These are phyloP conservation scores for Sphaerulina populicola DNA, from an alignment of 2,329 filamentous ascomycete species.

Conservation along the genomic window DNA sequence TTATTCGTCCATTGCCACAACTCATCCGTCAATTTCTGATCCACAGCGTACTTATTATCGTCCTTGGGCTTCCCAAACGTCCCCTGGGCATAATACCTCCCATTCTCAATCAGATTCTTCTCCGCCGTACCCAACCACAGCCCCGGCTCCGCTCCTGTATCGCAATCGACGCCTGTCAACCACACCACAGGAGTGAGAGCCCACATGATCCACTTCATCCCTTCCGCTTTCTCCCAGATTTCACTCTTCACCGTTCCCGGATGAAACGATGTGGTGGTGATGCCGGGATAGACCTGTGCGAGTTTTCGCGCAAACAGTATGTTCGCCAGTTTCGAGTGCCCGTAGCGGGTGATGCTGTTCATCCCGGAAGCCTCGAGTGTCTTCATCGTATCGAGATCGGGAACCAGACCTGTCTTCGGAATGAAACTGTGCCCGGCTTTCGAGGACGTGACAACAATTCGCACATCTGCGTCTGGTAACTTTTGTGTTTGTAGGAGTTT, in stretches of 20 bases:
- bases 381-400: slow-evolving; percentile 9
- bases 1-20: slow-evolving; percentile 30
- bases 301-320: slow-evolving; percentile 41
- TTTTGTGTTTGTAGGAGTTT: slow-evolving; percentile 38
- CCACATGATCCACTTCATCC: slow-evolving; percentile 1
- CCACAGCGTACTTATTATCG: slow-evolving; percentile 9
- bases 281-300: slow-evolving; percentile 38
- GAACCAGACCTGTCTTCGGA: slow-evolving; percentile 2
- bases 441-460: slow-evolving; percentile 34
- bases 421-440: slow-evolving; percentile 3
- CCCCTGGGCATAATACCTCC: slow-evolving; percentile 25
- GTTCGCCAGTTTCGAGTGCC: slow-evolving; percentile 45
- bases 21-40: slow-evolving; percentile 19
- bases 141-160: slow-evolving; percentile 21
- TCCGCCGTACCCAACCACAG: slow-evolving; percentile 24
- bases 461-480: slow-evolving; percentile 36
- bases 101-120: slow-evolving; percentile 21
- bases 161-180: slow-evolving; percentile 8
- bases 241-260: slow-evolving; percentile 45
- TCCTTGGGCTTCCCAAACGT: slow-evolving; percentile 17
- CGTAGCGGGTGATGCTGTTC: slow-evolving; percentile 32
- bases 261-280: slow-evolving; percentile 41
- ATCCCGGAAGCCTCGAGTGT: slow-evolving; percentile 13
- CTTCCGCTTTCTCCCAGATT: slow-evolving; percentile 28
- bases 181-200: slow-evolving; percentile 2